These are phyloP conservation scores for Glycyrrhiza uralensis DNA, from an alignment of 306 rosid species.

Conservation along the genomic window DNA sequence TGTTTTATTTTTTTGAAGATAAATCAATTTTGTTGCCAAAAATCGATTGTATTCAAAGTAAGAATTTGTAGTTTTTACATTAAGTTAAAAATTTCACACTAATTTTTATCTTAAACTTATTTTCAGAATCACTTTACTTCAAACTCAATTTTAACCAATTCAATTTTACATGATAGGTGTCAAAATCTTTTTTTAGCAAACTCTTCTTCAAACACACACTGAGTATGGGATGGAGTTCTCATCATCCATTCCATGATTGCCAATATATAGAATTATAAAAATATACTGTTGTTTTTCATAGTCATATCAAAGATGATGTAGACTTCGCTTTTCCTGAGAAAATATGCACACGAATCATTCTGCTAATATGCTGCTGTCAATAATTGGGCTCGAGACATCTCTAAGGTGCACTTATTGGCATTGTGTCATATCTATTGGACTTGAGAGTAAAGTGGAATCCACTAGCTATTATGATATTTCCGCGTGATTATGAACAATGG, in stretches of 20 bases:
- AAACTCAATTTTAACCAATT: too few relatives aligned
- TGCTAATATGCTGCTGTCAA: constrained; percentile 16
- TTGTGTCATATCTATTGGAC: constrained; percentile 5
- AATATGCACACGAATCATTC: constrained; percentile 9
- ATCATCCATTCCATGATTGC: constrained; percentile 11
- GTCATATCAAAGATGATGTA: constrained; percentile 16
- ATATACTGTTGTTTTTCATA: background rate
- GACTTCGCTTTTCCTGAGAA: constrained; percentile 9
- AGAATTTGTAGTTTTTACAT: too few relatives aligned
- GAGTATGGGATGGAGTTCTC: too few relatives aligned
- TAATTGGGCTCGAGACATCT: constrained; percentile 19
- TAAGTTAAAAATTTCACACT: too few relatives aligned
- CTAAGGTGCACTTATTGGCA: constrained; percentile 2
- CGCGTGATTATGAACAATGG: background rate
- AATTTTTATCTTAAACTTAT: too few relatives aligned
- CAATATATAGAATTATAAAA: background rate
- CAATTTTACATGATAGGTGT: too few relatives aligned
- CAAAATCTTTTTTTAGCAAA: too few relatives aligned
- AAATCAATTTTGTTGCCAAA: too few relatives aligned
- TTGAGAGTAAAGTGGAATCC: constrained; percentile 7
- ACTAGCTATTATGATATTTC: background rate
- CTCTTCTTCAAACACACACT: too few relatives aligned
- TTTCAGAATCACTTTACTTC: too few relatives aligned
- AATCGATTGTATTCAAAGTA: too few relatives aligned
- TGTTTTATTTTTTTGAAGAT: too few relatives aligned